Conservation (phyloP, 345 rosid genomes). For the Acer yangbiense region DNA sequence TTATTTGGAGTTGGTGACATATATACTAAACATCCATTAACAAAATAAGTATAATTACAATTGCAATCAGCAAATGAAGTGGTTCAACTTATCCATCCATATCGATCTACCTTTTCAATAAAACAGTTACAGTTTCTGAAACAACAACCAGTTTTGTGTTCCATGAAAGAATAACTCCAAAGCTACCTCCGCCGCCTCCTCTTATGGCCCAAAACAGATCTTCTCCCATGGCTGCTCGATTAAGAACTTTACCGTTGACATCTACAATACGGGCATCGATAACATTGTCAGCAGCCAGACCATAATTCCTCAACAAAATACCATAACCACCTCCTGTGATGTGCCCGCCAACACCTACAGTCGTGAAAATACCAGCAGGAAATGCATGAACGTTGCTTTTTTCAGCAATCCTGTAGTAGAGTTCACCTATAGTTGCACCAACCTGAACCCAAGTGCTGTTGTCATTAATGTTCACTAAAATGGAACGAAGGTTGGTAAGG, state of each 20-base stretch:
- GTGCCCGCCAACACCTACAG: background rate
- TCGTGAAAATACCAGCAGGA: background rate
- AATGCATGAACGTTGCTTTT: background rate
- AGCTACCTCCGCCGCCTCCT: background rate
- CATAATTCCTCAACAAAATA: background rate
- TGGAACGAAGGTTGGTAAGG: background rate
- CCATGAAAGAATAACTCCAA: conserved; percentile 46
- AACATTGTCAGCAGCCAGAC: background rate
- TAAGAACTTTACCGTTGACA: background rate
- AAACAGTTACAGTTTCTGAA: conserved; percentile 41
- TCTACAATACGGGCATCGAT: background rate
- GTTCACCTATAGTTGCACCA: background rate
- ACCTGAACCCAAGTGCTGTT: background rate
- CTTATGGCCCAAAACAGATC: background rate
- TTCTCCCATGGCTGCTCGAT: background rate
- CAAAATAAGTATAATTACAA: too few relatives aligned
- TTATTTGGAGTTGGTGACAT: too few relatives aligned
- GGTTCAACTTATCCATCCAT: too few relatives aligned
- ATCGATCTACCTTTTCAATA: too few relatives aligned
- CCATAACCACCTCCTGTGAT: background rate
- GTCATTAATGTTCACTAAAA: background rate
- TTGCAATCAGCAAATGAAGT: too few relatives aligned
- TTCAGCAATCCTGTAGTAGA: background rate
- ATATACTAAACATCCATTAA: too few relatives aligned
- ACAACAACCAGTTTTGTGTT: conserved; percentile 66